phyloP scores from a whole-genome alignment of 345 rosid species.

The Dimocarpus longan region DNA sequence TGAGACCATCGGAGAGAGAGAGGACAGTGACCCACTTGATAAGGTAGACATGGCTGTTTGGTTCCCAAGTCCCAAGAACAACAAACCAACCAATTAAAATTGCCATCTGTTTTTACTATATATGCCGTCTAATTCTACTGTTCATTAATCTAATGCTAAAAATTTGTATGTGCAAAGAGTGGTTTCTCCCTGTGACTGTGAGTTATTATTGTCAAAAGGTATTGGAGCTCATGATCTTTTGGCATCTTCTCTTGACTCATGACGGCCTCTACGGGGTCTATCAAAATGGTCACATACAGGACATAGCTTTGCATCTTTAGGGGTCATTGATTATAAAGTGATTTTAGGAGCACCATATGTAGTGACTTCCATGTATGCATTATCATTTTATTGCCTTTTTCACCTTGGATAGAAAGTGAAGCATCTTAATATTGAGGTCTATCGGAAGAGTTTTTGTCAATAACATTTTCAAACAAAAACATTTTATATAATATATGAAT shows the following conservation, averaged over 20 bases:
- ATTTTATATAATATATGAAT: no score
- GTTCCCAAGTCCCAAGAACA: slow-evolving; percentile 32
- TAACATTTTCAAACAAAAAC: no score
- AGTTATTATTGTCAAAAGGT: background rate
- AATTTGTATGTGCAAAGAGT: background rate
- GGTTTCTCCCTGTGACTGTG: background rate
- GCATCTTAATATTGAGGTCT: background rate
- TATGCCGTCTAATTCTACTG: no score
- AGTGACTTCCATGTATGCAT: background rate
- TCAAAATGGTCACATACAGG: background rate
- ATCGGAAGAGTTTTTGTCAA: background rate
- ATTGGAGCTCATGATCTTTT: background rate
- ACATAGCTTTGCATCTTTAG: background rate
- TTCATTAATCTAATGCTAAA: no score
- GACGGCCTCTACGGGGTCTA: background rate
- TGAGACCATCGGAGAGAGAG: slow-evolving; percentile 26
- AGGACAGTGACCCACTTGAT: slow-evolving; percentile 35
- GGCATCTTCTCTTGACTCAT: slow-evolving; percentile 8
- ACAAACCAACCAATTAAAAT: slow-evolving; percentile 10
- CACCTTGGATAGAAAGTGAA: background rate
- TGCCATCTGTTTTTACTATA: background rate
- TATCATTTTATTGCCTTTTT: background rate
- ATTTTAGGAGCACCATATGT: background rate
- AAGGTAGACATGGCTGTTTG: slow-evolving; percentile 27
- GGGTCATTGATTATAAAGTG: background rate